Percentiles rank a stretch among this genome's conserved stretches.
phyloP scores from a whole-genome alignment of 2,329 filamentous ascomycete species.

The Arthrobotrys pseudoclavata region DNA sequence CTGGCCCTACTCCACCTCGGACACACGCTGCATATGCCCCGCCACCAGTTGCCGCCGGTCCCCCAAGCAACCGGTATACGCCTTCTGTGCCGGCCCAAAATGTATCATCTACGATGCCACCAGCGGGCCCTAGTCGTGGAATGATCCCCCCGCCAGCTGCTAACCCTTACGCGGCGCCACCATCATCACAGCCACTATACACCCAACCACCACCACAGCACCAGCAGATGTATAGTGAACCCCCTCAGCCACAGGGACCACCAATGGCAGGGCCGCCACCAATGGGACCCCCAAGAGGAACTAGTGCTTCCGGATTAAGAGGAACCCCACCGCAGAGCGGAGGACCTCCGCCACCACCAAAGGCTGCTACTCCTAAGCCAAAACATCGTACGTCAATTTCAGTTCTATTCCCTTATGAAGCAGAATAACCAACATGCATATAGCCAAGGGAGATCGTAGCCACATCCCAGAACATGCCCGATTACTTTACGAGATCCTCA shows the following conservation, averaged over 20 bases:
- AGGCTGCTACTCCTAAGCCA: conserved; percentile 68
- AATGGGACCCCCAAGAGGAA: conserved; percentile 58
- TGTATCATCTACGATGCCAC: conserved; percentile 24
- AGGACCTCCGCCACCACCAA: conserved; percentile 70
- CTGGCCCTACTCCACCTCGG: conserved; percentile 65
- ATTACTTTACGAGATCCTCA: conserved; percentile 84
- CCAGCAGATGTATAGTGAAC: conserved; percentile 61
- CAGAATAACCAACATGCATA: conserved; percentile 62
- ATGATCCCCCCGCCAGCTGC: conserved; percentile 67
- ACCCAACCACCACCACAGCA: conserved; percentile 64
- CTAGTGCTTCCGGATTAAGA: conserved; percentile 62
- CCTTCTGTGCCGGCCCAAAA: conserved; percentile 39
- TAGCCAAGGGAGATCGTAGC: conserved; percentile 82
- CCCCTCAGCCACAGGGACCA: conserved; percentile 51
- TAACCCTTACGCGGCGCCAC: conserved; percentile 65
- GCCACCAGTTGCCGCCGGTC: conserved; percentile 67
- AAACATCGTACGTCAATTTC: conserved; percentile 74
- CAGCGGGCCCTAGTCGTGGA: conserved; percentile 46
- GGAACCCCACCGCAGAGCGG: conserved; percentile 66
- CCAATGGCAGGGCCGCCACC: conserved; percentile 64
- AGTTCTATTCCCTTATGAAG: conserved; percentile 16
- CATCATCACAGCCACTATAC: conserved; percentile 64
- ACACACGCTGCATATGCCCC: conserved; percentile 75
- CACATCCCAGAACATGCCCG: conserved; percentile 85
- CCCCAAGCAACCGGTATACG: conserved; percentile 55